These are phyloP conservation scores for Tetratostichococcus sp. DNA, from an alignment of 139 green algal species.

Conservation along the genomic window DNA sequence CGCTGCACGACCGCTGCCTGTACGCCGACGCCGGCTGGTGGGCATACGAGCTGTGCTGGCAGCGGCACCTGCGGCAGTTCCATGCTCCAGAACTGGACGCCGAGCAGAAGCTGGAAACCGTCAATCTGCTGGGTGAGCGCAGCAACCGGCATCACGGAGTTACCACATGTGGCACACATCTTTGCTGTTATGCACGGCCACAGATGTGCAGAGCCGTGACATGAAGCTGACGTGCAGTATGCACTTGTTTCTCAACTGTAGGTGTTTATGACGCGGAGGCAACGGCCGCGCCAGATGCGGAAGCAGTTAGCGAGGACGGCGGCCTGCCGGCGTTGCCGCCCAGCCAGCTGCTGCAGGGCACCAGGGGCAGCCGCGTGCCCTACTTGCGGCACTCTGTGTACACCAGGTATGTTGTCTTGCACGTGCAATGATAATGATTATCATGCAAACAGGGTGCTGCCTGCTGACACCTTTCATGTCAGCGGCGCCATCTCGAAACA, in stretches of 20 bases:
- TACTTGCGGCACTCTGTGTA: slow-evolving; percentile 11
- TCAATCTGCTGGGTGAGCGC: neutral
- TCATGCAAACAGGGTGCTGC: neutral
- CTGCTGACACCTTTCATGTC: too few relatives aligned
- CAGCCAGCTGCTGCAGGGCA: neutral
- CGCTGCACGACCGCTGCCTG: neutral
- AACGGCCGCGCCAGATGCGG: neutral
- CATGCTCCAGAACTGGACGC: neutral
- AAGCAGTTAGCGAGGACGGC: neutral
- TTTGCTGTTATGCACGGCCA: too few relatives aligned
- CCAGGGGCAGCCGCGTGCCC: neutral
- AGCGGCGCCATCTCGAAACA: too few relatives aligned
- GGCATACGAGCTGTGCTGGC: neutral
- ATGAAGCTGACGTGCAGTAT: too few relatives aligned
- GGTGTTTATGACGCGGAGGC: neutral
- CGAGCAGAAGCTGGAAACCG: neutral
- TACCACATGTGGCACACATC: too few relatives aligned
- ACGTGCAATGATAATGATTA: neutral
- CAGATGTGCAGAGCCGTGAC: too few relatives aligned
- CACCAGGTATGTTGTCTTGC: slow-evolving; percentile 3
- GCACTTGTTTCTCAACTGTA: too few relatives aligned
- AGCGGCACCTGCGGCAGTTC: neutral
- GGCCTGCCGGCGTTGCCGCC: neutral
- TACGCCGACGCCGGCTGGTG: neutral
- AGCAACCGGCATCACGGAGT: neutral